phyloP scores from a whole-genome alignment of 2,329 filamentous ascomycete genomes.

The Fusarium sp. region DNA sequence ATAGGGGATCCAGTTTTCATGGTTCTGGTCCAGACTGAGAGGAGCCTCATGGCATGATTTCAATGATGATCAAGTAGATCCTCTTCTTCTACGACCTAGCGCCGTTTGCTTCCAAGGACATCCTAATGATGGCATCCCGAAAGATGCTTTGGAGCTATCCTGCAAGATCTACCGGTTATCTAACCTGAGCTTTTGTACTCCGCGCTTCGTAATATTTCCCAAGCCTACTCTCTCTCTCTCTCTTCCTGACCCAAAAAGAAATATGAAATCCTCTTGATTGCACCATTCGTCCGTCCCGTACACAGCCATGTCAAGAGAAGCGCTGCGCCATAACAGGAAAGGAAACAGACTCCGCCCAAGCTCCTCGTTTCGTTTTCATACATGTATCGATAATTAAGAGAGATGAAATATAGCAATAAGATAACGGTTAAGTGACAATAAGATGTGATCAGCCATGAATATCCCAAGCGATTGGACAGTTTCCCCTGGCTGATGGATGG shows the following conservation, averaged over 20 bases:
- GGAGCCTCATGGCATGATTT: constrained; percentile 40
- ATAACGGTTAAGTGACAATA: constrained; percentile 36
- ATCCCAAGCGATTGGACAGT: constrained; percentile 41
- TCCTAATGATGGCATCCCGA: constrained; percentile 24
- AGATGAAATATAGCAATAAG: constrained; percentile 32
- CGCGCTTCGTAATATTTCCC: constrained; percentile 5
- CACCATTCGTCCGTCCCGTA: constrained; percentile 24
- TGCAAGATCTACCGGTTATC: constrained; percentile 5
- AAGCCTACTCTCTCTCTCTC: background rate
- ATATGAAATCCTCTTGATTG: constrained; percentile 16
- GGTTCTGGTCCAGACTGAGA: constrained; percentile 26
- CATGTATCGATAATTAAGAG: constrained; percentile 28
- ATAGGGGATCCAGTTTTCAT: constrained; percentile 31
- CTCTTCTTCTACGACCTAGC: constrained; percentile 36
- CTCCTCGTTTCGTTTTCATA: constrained; percentile 29
- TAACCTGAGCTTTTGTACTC: constrained; percentile 15
- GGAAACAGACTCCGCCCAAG: constrained; percentile 20
- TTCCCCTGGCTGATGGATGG: constrained; percentile 40
- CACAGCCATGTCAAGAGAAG: constrained; percentile 31
- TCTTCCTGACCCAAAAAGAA: constrained; percentile 15
- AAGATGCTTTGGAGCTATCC: constrained; percentile 9
- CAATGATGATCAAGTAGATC: constrained; percentile 39
- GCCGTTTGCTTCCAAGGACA: constrained; percentile 23
- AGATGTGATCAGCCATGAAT: constrained; percentile 40
- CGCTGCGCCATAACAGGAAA: constrained; percentile 38